Conservation (phyloP, 1,139 yeast species). For the Candida buenavistaensis region DNA sequence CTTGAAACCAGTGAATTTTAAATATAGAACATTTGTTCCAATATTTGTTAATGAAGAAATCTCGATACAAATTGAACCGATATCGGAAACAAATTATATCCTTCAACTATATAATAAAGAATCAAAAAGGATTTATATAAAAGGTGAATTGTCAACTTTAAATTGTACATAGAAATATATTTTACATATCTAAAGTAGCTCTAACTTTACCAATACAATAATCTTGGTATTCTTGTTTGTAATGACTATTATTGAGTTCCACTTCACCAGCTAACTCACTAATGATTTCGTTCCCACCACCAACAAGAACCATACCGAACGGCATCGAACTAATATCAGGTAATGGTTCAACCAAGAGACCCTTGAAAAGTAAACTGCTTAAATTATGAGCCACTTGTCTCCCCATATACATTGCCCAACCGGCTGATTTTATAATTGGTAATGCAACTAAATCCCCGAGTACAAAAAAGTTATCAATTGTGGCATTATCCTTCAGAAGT, state of each 20-base stretch:
- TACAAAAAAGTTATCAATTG: conserved; percentile 30
- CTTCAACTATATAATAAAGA: conserved; percentile 11
- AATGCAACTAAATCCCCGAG: conserved; percentile 44
- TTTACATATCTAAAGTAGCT: conserved; percentile 20
- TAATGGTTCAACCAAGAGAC: conserved; percentile 32
- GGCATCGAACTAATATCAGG: conserved; percentile 38
- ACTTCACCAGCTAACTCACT: conserved; percentile 40
- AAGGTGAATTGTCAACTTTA: conserved; percentile 11
- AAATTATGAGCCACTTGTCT: conserved; percentile 43
- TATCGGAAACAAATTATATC: background rate
- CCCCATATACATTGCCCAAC: conserved; percentile 51
- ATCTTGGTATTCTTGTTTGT: conserved; percentile 41
- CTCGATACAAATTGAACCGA: conserved; percentile 7
- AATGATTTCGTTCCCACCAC: conserved; percentile 42
- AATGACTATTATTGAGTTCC: conserved; percentile 34
- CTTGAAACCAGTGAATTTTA: conserved; percentile 26
- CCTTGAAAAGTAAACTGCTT: conserved; percentile 28
- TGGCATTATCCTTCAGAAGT: conserved; percentile 18
- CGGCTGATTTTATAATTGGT: conserved; percentile 46
- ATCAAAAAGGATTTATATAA: conserved; percentile 10
- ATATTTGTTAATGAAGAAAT: conserved; percentile 14
- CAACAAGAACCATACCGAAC: conserved; percentile 45
- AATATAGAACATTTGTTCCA: conserved; percentile 54
- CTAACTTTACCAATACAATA: conserved; percentile 28
- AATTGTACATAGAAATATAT: too few relatives aligned